Percentiles rank a stretch among this genome's conserved stretches.
These are phyloP conservation scores for Macrophomina pseudophaseolina DNA, from an alignment of 2,329 filamentous ascomycete species.

Conservation along the genomic window DNA sequence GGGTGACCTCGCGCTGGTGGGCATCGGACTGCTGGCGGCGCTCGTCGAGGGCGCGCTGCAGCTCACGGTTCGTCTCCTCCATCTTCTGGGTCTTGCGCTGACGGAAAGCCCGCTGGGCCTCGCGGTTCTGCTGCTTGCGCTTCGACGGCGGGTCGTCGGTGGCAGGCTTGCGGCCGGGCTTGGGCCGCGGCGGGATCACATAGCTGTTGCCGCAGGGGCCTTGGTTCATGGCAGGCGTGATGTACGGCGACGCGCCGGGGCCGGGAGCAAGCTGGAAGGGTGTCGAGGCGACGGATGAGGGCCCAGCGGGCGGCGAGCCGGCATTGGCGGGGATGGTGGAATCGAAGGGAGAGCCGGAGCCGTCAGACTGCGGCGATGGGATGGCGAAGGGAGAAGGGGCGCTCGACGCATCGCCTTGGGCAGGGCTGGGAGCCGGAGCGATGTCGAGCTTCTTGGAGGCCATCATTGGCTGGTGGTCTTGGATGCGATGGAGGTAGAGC, in stretches of 20 bases:
- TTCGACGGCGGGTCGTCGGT: slow-evolving; percentile 93
- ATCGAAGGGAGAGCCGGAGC: slow-evolving; percentile 10
- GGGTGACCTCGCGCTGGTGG: slow-evolving; percentile 25
- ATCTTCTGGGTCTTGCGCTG: slow-evolving; percentile 86
- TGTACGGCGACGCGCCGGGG: slow-evolving; percentile 17
- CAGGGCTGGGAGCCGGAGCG: slow-evolving; percentile 25
- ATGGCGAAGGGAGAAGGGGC: slow-evolving; percentile 22
- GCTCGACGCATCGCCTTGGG: slow-evolving; percentile 3
- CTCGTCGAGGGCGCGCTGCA: slow-evolving; percentile 39
- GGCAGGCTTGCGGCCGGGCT: slow-evolving; percentile 88
- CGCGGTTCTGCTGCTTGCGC: slow-evolving; percentile 91
- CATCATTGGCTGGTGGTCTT: slow-evolving; percentile 23
- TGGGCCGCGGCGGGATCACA: slow-evolving; percentile 50
- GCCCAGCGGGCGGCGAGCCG: background rate
- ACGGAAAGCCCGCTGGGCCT: slow-evolving; percentile 87
- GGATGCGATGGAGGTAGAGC: slow-evolving; percentile 19
- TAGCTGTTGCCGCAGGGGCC: slow-evolving; percentile 44
- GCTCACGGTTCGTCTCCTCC: slow-evolving; percentile 61
- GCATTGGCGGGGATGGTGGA: slow-evolving; percentile 13
- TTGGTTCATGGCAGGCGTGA: slow-evolving; percentile 26
- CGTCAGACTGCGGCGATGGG: slow-evolving; percentile 23
- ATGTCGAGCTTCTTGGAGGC: slow-evolving; percentile 25
- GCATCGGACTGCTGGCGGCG: slow-evolving; percentile 30
- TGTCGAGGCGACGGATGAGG: background rate
- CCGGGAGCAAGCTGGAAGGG: slow-evolving; percentile 19